These are phyloP conservation scores for Fusarium scirpi DNA, from an alignment of 2,329 filamentous ascomycete genomes.

Conservation along the genomic window DNA sequence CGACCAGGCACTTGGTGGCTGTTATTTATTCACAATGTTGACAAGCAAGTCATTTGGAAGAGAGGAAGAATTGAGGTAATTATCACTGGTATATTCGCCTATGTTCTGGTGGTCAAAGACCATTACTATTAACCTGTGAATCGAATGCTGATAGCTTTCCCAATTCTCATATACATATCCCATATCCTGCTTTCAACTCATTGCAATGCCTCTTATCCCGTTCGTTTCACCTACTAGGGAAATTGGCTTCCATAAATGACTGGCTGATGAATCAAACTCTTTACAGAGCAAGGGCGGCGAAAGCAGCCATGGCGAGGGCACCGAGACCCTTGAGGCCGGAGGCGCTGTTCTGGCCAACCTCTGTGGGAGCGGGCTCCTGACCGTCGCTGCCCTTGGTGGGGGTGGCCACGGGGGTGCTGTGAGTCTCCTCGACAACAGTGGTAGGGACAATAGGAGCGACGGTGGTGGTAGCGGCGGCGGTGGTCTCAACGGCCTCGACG, in stretches of 20 bases:
- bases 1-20: conserved; percentile 3
- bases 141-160: conserved; percentile 1
- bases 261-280: background rate
- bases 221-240: background rate
- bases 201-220: conserved; percentile 20
- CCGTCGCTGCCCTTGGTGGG: conserved; percentile 8
- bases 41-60: background rate
- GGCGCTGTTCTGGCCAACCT: conserved; percentile 48
- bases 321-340: conserved; percentile 49
- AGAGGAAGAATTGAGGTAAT: background rate
- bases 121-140: conserved; percentile 40
- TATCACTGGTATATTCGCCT: conserved; percentile 35
- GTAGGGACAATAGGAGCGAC: conserved; percentile 28
- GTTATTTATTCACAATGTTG: conserved; percentile 1
- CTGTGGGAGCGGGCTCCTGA: conserved; percentile 27
- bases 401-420: conserved; percentile 20
- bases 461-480: conserved; percentile 12
- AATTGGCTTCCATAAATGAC: conserved; percentile 7
- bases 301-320: conserved; percentile 50
- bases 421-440: conserved; percentile 24
- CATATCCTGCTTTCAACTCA: conserved; percentile 18
- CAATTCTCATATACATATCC: conserved; percentile 25
- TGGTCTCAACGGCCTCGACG: conserved; percentile 11
- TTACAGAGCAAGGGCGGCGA: conserved; percentile 55
- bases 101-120: conserved; percentile 30